A percentile compares a stretch with the other conserved stretches of the same genome.
Conservation (phyloP, 148 eudicot species). For the Fagopyrum homotropicum region DNA sequence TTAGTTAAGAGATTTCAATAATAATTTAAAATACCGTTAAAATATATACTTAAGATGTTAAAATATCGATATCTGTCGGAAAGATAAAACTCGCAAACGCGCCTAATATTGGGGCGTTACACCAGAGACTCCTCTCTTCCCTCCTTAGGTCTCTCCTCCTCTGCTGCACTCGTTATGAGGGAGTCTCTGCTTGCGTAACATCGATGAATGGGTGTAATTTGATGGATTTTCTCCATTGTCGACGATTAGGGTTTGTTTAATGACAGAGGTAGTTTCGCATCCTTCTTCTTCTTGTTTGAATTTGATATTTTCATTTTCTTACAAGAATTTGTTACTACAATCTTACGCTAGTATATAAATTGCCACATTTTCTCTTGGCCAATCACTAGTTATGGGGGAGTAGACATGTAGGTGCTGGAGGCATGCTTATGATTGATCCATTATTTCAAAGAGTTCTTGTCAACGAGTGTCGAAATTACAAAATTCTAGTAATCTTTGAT, state of each 20-base stretch:
- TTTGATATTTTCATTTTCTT: neutral
- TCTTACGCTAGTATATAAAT: neutral
- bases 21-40: too few species aligned
- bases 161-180: too few species aligned
- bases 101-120: too few species aligned
- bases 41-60: too few species aligned
- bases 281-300: neutral
- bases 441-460: constrained; percentile 89
- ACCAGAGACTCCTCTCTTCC: too few species aligned
- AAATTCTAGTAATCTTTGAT: constrained; percentile 92
- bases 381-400: neutral
- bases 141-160: too few species aligned
- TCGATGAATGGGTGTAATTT: neutral
- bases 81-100: too few species aligned
- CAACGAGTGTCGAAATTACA: constrained; percentile 50
- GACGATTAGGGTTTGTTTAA: neutral
- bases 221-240: neutral
- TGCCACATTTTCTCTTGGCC: neutral
- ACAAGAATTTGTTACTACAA: neutral
- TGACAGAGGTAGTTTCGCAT: neutral
- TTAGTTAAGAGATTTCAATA: too few species aligned
- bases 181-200: too few species aligned
- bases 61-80: too few species aligned
- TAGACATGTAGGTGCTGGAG: constrained; percentile 53
- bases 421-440: constrained; percentile 97